Conservation (phyloP, 202 grass and related monocot genomes). For the Musa balbisiana region DNA sequence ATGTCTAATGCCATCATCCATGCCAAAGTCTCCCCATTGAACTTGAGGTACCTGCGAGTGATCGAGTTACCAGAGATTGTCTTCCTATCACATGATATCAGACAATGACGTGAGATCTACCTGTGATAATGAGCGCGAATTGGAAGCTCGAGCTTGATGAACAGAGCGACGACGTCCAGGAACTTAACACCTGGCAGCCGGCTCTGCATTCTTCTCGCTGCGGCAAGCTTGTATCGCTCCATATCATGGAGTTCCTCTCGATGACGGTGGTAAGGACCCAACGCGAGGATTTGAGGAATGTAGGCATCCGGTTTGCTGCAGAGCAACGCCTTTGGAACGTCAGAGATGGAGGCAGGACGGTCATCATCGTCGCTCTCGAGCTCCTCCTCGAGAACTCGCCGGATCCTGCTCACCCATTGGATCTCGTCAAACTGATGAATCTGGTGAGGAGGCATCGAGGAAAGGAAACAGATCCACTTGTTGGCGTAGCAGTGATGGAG, state of each 20-base stretch:
- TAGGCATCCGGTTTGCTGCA: constrained; percentile 53
- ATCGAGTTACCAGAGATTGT: background rate
- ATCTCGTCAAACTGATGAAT: constrained; percentile 38
- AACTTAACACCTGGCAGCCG: background rate
- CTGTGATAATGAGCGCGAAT: constrained; percentile 75
- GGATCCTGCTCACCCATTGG: constrained; percentile 51
- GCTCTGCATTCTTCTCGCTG: background rate
- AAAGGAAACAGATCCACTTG: background rate
- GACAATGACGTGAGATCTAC: constrained; percentile 4
- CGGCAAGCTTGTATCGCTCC: constrained; percentile 6
- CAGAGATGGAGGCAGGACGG: constrained; percentile 46
- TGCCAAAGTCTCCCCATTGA: constrained; percentile 39
- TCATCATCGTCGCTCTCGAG: constrained; percentile 27
- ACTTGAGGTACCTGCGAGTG: constrained; percentile 45
- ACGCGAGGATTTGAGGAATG: constrained; percentile 46
- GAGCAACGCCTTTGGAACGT: constrained; percentile 51
- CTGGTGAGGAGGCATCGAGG: constrained; percentile 22
- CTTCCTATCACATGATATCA: too few relatives aligned
- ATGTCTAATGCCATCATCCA: constrained; percentile 96
- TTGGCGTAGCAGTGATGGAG: too few relatives aligned
- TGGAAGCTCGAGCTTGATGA: constrained; percentile 36
- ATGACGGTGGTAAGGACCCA: constrained; percentile 72
- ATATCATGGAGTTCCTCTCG: constrained; percentile 35
- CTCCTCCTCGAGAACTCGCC: constrained; percentile 45
- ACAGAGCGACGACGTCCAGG: constrained; percentile 21